Evolutionary conservation across 169 alveolate species (phyloP).

Genomic region (Eimeria tenella): DNA sequence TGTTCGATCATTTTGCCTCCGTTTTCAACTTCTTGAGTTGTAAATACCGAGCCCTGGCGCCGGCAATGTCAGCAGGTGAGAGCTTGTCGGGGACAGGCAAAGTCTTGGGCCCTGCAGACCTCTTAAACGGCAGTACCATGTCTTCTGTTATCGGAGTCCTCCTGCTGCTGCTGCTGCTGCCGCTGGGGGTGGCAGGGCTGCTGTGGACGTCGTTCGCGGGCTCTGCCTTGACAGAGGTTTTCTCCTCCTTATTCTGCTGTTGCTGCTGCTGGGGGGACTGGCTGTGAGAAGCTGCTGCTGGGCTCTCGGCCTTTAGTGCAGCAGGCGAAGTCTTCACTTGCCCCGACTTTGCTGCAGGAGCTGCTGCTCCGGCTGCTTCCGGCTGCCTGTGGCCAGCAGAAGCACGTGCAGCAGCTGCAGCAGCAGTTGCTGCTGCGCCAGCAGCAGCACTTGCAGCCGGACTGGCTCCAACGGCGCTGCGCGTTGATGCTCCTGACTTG

Average conservation of each 20-base stretch:
- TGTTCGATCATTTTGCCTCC: background rate
- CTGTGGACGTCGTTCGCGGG: background rate
- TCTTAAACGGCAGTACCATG: background rate
- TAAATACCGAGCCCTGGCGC: slow-evolving; percentile 32
- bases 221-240: background rate
- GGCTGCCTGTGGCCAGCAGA: background rate
- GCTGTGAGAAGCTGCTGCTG: background rate
- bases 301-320: background rate
- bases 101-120: background rate
- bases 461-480: slow-evolving; percentile 31
- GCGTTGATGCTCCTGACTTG: slow-evolving; percentile 49
- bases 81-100: slow-evolving; percentile 6
- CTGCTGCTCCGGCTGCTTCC: background rate
- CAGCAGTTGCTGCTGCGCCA: slow-evolving; percentile 37
- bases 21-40: background rate
- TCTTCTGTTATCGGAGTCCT: background rate
- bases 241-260: slow-evolving; percentile 18
- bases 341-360: background rate
- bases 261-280: slow-evolving; percentile 11
- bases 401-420: background rate
- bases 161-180: slow-evolving; percentile 23
- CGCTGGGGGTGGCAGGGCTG: background rate
- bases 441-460: slow-evolving; percentile 30
- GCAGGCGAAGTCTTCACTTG: background rate
- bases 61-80: background rate